Base-by-base conservation (phyloP, 495 filamentous ascomycete genomes). In the Aspergillus sparsus region DNA sequence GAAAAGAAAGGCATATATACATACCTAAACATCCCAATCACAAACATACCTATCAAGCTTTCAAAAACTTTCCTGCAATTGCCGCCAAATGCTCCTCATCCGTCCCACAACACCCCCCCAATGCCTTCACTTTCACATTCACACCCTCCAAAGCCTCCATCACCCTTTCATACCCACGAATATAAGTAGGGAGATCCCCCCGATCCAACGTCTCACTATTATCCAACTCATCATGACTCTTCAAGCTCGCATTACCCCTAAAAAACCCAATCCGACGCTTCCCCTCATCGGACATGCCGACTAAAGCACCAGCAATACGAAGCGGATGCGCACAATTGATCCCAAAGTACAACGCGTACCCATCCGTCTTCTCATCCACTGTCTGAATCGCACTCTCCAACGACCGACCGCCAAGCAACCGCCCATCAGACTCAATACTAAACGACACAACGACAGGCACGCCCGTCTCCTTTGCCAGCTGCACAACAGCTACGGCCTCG, bases 141-240 rank as follows among this genome's bases (percentile, higher is more conserved):
- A 27, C 21, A 27, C 21, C 21, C 21, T 32, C 13, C 13, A 32
- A 44, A 37, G 53, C 42, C 53, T 13, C 10, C 18, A 56, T 12
- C 15, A 45, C 35, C 16, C 27, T 18, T 10, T 33, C 10, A 12
- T 45, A 10, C 18, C 15, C 36, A 31, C 15, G 12, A 6, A 56
- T 10, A 44, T 21, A 56, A 31, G 53, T 56, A 10, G 53, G 53
- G 31, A 56, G 44, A 32, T 56, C 35, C 7, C 53, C 53, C 7
- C 53, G 53, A 45, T 56, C 53, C 10, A 56, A 12, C 33, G 53
- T 56, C 13, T 56, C 53, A 45, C 35, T 56, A 44, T 56, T 56
- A 45, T 56, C 53, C n/a, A 56, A 36, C 53, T 56, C 53, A 11
- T 56, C 53, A 45, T 56, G 53, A 7, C 13, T 56, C 36, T 45